phyloP scores from a whole-genome alignment of 139 green algal genomes.

The Chlamydomonas asymmetrica region DNA sequence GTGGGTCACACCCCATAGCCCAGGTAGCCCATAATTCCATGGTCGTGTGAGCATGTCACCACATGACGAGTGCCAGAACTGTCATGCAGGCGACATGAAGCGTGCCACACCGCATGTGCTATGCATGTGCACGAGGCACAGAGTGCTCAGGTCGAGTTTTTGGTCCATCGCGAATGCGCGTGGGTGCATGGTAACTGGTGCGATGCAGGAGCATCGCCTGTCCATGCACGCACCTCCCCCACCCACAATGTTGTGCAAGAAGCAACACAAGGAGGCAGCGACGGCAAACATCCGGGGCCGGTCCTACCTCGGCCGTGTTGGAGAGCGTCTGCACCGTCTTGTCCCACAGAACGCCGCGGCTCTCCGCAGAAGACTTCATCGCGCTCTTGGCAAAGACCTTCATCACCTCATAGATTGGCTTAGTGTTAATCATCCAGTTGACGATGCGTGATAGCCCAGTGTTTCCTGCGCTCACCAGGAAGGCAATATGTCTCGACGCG shows the following conservation, averaged over 20 bases:
- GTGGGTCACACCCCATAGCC: too few species aligned
- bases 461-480: constrained; percentile 42
- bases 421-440: constrained; percentile 59
- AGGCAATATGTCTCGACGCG: not conserved
- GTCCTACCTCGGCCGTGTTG: too few species aligned
- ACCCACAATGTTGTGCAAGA: too few species aligned
- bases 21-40: too few species aligned
- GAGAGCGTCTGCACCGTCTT: constrained; percentile 31
- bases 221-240: too few species aligned
- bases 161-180: not conserved
- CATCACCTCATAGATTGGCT: constrained; percentile 60
- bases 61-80: too few species aligned
- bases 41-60: too few species aligned
- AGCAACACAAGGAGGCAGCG: not conserved
- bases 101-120: too few species aligned
- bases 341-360: constrained; percentile 56
- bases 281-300: constrained; percentile 21
- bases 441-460: constrained; percentile 50
- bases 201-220: too few species aligned
- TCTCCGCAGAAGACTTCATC: constrained; percentile 60
- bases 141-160: constrained; percentile 5
- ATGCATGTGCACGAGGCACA: too few species aligned
- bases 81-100: too few species aligned
- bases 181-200: not conserved
- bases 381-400: constrained; percentile 49